Conservation (phyloP, 495 filamentous ascomycete genomes). For the Aspergillus asperescens region DNA sequence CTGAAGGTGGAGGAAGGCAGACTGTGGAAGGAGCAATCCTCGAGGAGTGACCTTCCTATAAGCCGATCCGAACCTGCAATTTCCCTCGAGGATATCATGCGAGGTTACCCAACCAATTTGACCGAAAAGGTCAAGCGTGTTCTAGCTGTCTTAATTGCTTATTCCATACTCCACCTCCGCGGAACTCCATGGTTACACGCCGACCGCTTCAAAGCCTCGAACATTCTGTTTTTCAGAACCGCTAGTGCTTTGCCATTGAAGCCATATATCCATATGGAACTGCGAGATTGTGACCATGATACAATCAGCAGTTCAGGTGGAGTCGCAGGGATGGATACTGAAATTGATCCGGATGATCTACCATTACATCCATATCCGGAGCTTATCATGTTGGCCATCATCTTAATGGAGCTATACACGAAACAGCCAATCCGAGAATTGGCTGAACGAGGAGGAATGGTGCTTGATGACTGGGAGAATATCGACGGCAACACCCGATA, state of each 20-base stretch:
- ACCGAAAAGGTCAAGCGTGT: slow-evolving; percentile 15
- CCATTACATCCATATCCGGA: slow-evolving; percentile 8
- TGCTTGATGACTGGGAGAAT: neutral
- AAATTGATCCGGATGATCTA: slow-evolving; percentile 12
- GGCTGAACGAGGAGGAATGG: slow-evolving; percentile 6
- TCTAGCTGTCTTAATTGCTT: slow-evolving; percentile 7
- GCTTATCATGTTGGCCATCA: slow-evolving; percentile 11
- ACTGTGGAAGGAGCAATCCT: slow-evolving; percentile 14
- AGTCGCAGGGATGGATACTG: neutral
- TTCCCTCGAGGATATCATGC: slow-evolving; percentile 9
- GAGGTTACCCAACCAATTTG: neutral
- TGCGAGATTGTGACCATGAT: neutral
- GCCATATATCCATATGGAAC: slow-evolving; percentile 7
- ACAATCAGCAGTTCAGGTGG: neutral
- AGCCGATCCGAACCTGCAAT: neutral
- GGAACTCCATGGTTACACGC: slow-evolving; percentile 10
- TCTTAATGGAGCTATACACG: slow-evolving; percentile 14
- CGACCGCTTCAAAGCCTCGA: neutral
- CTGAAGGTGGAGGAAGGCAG: slow-evolving; percentile 8
- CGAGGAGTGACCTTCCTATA: neutral
- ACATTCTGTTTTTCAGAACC: slow-evolving; percentile 11
- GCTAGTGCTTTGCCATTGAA: neutral
- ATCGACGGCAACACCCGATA: slow-evolving; percentile 8
- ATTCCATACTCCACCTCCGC: slow-evolving; percentile 9
- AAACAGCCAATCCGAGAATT: neutral